Conservation (phyloP, 2,329 filamentous ascomycete species). For the Dactylellina haptotyla region DNA sequence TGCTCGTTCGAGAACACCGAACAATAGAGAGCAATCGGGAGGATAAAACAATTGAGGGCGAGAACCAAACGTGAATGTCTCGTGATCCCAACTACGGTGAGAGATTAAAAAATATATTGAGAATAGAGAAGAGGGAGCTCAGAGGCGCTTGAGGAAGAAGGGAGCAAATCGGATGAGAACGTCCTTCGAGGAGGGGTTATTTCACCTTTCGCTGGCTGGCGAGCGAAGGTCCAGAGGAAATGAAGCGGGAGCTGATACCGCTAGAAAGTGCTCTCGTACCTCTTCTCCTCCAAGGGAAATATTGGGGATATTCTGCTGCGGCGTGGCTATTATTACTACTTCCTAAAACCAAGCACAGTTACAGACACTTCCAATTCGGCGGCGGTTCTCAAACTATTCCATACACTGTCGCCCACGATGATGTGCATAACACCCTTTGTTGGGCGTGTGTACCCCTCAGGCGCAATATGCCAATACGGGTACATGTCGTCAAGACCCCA, state of each 20-base stretch:
- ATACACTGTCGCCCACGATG: constrained; percentile 52
- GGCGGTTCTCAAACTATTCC: constrained; percentile 10
- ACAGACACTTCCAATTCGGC: not conserved
- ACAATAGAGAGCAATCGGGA: constrained; percentile 3
- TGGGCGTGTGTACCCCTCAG: not conserved
- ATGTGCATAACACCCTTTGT: too few species aligned
- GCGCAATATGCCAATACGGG: constrained; percentile 6
- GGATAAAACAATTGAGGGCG: constrained; percentile 6
- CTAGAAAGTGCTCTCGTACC: not conserved
- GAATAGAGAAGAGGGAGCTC: not conserved
- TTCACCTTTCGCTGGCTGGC: constrained; percentile 2
- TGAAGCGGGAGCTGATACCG: constrained; percentile 27
- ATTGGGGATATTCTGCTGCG: constrained; percentile 11
- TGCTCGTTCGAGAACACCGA: constrained; percentile 10
- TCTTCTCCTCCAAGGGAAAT: constrained; percentile 24
- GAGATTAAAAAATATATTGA: not conserved
- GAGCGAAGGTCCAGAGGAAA: constrained; percentile 7
- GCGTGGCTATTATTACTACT: not conserved
- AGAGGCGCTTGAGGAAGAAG: constrained; percentile 4
- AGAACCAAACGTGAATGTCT: constrained; percentile 25
- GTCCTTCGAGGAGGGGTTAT: constrained; percentile 18
- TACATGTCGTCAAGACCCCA: not conserved
- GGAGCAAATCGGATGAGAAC: constrained; percentile 21
- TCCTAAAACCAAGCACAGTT: not conserved
- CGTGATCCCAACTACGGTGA: constrained; percentile 23